Evolutionary conservation across 164 flowering plant species (phyloP), one percentile per base, ranked within the genome.

Genomic region (Kalanchoe fedtschenkoi): DNA sequence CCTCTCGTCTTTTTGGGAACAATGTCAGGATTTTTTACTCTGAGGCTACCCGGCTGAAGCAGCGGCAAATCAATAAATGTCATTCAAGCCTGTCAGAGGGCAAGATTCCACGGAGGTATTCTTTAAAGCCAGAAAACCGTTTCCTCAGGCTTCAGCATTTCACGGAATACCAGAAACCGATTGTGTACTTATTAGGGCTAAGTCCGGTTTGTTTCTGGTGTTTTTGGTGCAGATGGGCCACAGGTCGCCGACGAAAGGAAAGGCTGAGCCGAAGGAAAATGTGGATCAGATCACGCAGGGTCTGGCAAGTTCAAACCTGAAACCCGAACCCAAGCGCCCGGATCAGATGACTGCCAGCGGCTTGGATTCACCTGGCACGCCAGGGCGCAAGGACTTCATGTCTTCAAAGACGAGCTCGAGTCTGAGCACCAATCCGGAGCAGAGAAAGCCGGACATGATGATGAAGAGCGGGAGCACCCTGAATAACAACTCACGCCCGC

Each of bases 401-500:
- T 51, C 56, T 24, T 10, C 32, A 5, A 51, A 17, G 21, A 26
- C 56, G 13, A 10, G 26, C 13, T 51, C 56, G 26, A 24, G 11
- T 28, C 6, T 51, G 32, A 26, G 56, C 21, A 2, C 14, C 56
- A 51, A 51, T 10, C 17, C 56, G 24, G 56, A 26, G 17, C 56
- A 10, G 56, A 26, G 56, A 26, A 51, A 51, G 56, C 32, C 32
- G 13, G 32, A 11, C 32, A 26, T 51, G 16, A 17, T 3, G 17
- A 26, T 26, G 16, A 51, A 26, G 17, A 26, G 32, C 3, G 32
- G 32, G 11, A 28, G 56, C 56, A 51, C 32, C 30, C 33, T 26
- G 56, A 51, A 47, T 22, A 47, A 47, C 14, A 47, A 26, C 14
- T 51, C 56, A 51, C 33, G 56, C n/a, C 56, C 56, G 26, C 32